Conservation (phyloP, 805 yeast species). For the Monosporozyma yasuniensis region DNA sequence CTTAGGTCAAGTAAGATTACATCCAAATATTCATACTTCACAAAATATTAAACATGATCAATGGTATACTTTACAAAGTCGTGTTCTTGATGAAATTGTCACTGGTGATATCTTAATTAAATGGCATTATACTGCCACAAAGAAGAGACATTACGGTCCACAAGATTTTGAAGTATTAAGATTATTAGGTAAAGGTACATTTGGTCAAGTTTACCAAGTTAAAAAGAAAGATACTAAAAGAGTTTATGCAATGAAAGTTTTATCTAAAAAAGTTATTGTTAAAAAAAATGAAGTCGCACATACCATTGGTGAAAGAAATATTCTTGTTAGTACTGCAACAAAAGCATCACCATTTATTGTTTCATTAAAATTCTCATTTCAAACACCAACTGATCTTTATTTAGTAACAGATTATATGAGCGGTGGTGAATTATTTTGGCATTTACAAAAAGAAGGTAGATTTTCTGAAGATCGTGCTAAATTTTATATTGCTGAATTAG, state of each 20-base stretch:
- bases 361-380: conserved; percentile 91
- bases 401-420: conserved; percentile 96
- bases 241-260: conserved; percentile 94
- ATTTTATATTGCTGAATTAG: conserved; percentile 93
- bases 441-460: conserved; percentile 91
- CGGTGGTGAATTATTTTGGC: conserved; percentile 97
- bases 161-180: conserved; percentile 88
- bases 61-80: conserved; percentile 69
- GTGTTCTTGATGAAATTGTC: conserved; percentile 67
- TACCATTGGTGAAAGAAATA: conserved; percentile 94
- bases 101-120: conserved; percentile 70
- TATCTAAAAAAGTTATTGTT: conserved; percentile 89
- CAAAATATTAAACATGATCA: conserved; percentile 39
- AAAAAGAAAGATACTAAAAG: conserved; percentile 81
- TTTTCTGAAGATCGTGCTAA: conserved; percentile 90
- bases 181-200: conserved; percentile 90
- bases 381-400: conserved; percentile 86
- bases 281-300: conserved; percentile 97
- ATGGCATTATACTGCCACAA: conserved; percentile 60
- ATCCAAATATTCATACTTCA: conserved; percentile 42
- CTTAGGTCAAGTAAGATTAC: conserved; percentile 72
- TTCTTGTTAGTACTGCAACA: conserved; percentile 83
- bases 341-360: conserved; percentile 90
- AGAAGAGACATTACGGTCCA: conserved; percentile 80
- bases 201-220: conserved; percentile 96